Base-by-base conservation (phyloP, 305 asterid species). In the Fraxinus greggii region DNA sequence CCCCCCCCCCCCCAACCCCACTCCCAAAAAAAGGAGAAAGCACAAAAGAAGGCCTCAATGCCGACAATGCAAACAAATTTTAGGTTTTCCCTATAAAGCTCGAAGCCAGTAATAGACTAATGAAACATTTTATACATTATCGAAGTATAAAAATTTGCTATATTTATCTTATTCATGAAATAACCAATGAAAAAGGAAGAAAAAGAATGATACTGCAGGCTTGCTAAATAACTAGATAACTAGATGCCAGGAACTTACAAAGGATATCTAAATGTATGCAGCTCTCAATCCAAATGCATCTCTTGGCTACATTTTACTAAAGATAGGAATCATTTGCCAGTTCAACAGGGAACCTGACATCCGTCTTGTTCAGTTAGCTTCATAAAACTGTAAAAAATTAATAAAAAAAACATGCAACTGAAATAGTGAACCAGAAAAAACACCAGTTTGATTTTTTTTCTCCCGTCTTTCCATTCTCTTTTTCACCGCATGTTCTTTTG, bases 271-370 rank as follows among this genome's bases (percentile, higher is more conserved):
- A 24, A 79, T 1, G 7, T 67, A 76, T 31, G 65, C 28, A 74
- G 56, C 75, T 73, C 70, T 29, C 40, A 69, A 69, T 28, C 38
- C 75, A 28, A 69, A 31, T 45, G 73, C 70, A n/a, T 70, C 77
- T 65, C 7, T 65, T 65, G 7, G 31, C 73, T 26, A 65, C 35
- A 24, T 24, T 35, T 26, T 24, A 65, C 35, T 24, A 26, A 65
- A 65, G 31, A 13, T 29, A 1, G 24, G 5, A 65, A 63, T 26
- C n/a, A 3, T 65, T 24, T 26, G 19, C 21, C 73, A 3, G 32
- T 28, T 65, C 73, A 65, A 26, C 36, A 26, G 19, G 67, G 7
- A 65, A 28, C 33, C 35, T 24, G 33, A 12, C 72, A 23, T 12
- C 33, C 33, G 2, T 24, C 36, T 26, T 1, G 73, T 65, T 19